These are phyloP conservation scores for Beauveria bassiana DNA, from an alignment of 2,329 filamentous ascomycete genomes.

Conservation along the genomic window DNA sequence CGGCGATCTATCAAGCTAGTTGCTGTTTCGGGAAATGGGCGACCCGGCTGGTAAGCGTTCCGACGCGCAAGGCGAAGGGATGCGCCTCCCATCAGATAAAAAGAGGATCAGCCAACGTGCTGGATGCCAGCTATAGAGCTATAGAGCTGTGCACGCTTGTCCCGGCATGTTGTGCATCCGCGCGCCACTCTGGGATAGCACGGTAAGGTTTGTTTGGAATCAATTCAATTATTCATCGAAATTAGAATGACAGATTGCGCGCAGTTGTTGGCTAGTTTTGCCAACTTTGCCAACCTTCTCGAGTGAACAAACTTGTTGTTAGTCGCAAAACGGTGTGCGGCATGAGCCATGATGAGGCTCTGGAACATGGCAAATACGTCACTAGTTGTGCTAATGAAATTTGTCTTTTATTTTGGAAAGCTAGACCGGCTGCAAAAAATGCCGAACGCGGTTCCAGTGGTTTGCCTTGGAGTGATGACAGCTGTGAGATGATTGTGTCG, in stretches of 20 bases:
- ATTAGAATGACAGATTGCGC: background rate
- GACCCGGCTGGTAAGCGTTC: background rate
- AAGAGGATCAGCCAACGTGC: background rate
- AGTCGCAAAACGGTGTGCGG: background rate
- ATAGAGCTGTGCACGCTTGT: background rate
- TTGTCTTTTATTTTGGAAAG: background rate
- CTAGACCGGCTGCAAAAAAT: background rate
- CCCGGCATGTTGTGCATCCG: background rate
- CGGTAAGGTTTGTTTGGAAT: constrained; percentile 2
- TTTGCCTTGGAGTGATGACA: background rate
- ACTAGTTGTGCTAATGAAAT: background rate
- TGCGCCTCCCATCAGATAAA: background rate
- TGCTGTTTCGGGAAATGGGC: background rate
- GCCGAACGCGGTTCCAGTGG: background rate
- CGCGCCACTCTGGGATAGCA: background rate
- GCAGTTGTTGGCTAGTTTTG: background rate
- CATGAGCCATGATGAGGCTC: background rate
- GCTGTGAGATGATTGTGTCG: too few species aligned
- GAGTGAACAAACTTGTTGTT: background rate
- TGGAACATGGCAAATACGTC: background rate
- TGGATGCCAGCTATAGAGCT: background rate
- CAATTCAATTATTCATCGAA: background rate
- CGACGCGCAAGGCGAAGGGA: background rate
- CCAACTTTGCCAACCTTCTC: background rate
- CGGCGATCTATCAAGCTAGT: background rate